Evolutionary conservation across 495 filamentous ascomycete species (phyloP).

Genomic region (Hypomontagnella submonticulosa): DNA sequence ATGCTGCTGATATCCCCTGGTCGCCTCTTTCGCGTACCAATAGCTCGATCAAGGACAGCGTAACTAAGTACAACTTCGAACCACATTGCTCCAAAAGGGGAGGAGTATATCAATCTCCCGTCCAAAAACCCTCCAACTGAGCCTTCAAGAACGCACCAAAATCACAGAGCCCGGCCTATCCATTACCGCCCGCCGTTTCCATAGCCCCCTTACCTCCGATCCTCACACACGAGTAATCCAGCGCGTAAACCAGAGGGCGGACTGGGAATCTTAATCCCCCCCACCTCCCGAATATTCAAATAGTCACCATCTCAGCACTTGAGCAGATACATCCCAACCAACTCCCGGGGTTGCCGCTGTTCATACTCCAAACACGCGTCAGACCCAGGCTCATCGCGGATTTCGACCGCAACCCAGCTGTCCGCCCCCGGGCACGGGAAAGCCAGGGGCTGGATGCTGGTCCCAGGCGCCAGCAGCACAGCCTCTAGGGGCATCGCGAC

Average conservation of each 20-base stretch:
- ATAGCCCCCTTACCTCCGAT: neutral
- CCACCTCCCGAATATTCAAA: too few relatives aligned
- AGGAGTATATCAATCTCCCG: conserved; percentile 13
- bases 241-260: too few relatives aligned
- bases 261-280: neutral
- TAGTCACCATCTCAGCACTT: too few relatives aligned
- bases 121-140: neutral
- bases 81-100: conserved; percentile 25
- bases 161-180: neutral
- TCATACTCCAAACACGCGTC: conserved; percentile 26
- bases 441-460: conserved; percentile 11
- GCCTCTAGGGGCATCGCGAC: conserved; percentile 45
- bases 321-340: conserved; percentile 28
- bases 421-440: conserved; percentile 43
- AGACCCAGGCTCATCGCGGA: conserved; percentile 17
- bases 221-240: too few relatives aligned
- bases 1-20: too few relatives aligned
- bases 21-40: too few relatives aligned
- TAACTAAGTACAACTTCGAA: conserved; percentile 12
- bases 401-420: conserved; percentile 11
- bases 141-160: neutral
- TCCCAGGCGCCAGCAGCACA: conserved; percentile 16
- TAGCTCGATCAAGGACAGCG: conserved; percentile 3
- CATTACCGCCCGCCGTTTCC: neutral
- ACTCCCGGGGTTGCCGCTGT: conserved; percentile 2